These are phyloP conservation scores for Aureobasidium namibiae DNA, from an alignment of 2,329 filamentous ascomycete species.

Conservation along the genomic window DNA sequence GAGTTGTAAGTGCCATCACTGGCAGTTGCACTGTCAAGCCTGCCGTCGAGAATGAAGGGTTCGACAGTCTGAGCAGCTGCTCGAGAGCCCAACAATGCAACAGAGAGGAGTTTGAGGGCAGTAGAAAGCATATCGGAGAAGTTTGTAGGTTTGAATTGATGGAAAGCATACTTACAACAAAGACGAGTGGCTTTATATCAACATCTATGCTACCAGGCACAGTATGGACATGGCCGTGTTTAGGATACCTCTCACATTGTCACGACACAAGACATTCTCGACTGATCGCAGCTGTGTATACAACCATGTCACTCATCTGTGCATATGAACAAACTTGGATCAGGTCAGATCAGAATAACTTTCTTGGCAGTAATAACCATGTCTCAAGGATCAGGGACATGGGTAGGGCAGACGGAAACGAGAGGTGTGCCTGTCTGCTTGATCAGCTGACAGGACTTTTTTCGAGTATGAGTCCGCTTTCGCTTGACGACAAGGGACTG, in stretches of 20 bases:
- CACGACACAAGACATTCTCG: neutral
- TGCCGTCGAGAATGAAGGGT: constrained; percentile 22
- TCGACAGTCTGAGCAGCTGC: neutral
- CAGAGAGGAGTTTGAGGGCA: neutral
- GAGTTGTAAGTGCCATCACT: constrained; percentile 30
- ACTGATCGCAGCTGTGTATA: neutral
- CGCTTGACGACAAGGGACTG: neutral
- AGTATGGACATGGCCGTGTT: neutral
- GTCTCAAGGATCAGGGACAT: neutral
- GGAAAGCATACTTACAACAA: neutral
- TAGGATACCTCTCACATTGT: neutral
- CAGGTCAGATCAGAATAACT: neutral
- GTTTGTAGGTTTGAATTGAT: neutral
- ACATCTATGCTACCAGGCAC: neutral
- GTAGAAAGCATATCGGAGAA: neutral
- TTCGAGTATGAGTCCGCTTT: neutral
- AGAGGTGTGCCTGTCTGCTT: neutral
- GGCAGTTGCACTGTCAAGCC: constrained; percentile 21
- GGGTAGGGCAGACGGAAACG: neutral
- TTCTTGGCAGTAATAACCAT: neutral
- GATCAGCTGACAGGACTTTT: neutral
- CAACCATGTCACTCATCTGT: neutral
- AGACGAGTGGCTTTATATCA: neutral
- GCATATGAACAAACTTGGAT: too few species aligned
- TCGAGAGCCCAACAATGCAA: neutral